Percentiles rank a stretch among this genome's conserved stretches.
Conservation (phyloP, 2,329 filamentous ascomycete species). For the Pyrenophora tritici-repentis region DNA sequence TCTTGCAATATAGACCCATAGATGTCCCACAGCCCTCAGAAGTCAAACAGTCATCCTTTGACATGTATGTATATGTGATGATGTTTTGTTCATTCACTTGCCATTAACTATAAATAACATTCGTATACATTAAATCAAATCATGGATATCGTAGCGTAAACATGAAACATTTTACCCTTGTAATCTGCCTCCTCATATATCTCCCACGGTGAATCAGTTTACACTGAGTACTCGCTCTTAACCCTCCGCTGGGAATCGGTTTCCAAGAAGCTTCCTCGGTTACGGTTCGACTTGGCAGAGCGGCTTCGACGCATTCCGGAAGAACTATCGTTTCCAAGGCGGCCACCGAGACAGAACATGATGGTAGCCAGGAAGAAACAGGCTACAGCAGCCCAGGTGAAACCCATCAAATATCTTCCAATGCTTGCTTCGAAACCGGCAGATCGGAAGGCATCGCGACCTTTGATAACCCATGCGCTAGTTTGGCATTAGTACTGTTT, state of each 20-base stretch:
- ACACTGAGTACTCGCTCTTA: slow-evolving; percentile 19
- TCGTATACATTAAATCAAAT: slow-evolving; percentile 18
- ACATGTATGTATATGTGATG: too few relatives aligned
- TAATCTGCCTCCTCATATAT: not conserved
- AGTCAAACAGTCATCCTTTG: too few relatives aligned
- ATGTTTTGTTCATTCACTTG: too few relatives aligned
- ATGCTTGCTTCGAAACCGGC: slow-evolving; percentile 63
- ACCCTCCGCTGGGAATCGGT: slow-evolving; percentile 54
- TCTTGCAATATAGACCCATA: too few relatives aligned
- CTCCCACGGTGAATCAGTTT: not conserved
- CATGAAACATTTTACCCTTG: not conserved
- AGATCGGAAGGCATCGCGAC: slow-evolving; percentile 67
- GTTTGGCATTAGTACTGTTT: slow-evolving; percentile 7
- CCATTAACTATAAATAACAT: not conserved
- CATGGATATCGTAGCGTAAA: slow-evolving; percentile 27
- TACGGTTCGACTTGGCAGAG: slow-evolving; percentile 51
- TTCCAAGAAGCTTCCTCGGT: slow-evolving; percentile 60
- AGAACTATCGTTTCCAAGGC: slow-evolving; percentile 53
- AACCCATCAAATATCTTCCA: slow-evolving; percentile 73
- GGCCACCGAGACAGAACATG: slow-evolving; percentile 68
- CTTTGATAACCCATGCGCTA: slow-evolving; percentile 70
- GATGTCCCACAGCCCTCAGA: too few relatives aligned
- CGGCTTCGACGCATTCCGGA: slow-evolving; percentile 52
- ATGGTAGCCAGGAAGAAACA: slow-evolving; percentile 68
- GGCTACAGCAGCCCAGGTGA: slow-evolving; percentile 74